Conservation (phyloP, 306 rosid genomes). For the Malus domestica region ASM211411v1 NC_041800.1:31277233-31277732, state of each 20-base stretch:
- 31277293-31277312: conserved; percentile 7
- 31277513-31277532: conserved; percentile 60
- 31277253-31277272: neutral
- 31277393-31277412: conserved; percentile 58
- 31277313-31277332: conserved; percentile 68
- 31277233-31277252: neutral
- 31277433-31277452: conserved; percentile 9
- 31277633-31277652: conserved; percentile 40
- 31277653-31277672: neutral
- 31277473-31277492: conserved; percentile 73
- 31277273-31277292: neutral
- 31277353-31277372: conserved; percentile 73
- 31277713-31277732: conserved; percentile 33
- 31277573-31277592: too few relatives aligned
- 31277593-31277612: too few relatives aligned
- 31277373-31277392: conserved; percentile 65
- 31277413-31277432: conserved; percentile 74
- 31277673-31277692: conserved; percentile 1
- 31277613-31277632: conserved; percentile 1
- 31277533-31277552: too few relatives aligned
- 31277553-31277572: too few relatives aligned
- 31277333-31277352: conserved; percentile 64
- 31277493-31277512: conserved; percentile 61
- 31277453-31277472: neutral
- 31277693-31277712: conserved; percentile 32